Conservation (phyloP, 2,329 filamentous ascomycete genomes). For the Malbranchea cinnamomea region DNA sequence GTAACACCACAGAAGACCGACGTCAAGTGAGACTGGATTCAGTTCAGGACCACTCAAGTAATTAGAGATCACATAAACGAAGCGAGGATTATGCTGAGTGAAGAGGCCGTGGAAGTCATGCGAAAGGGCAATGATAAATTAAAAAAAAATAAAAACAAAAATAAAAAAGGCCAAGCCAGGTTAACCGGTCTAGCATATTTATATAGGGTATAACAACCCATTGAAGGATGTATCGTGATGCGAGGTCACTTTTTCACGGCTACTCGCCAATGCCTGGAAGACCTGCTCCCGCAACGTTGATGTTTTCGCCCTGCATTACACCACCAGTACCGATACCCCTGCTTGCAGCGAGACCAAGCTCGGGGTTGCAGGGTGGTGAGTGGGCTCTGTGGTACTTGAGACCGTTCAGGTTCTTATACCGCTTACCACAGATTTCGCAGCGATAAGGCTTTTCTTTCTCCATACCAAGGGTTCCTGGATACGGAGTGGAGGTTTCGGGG, state of each 20-base stretch:
- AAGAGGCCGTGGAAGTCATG: slow-evolving; percentile 11
- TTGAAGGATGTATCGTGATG: too few species aligned
- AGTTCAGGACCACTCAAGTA: too few species aligned
- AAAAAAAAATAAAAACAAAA: slow-evolving; percentile 8
- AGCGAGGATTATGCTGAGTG: slow-evolving; percentile 12
- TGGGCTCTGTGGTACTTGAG: slow-evolving; percentile 88
- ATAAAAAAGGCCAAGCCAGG: slow-evolving; percentile 7
- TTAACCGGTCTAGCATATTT: too few species aligned
- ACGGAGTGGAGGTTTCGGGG: slow-evolving; percentile 82
- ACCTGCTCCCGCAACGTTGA: slow-evolving; percentile 33
- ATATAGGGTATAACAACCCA: too few species aligned
- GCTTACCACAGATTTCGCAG: slow-evolving; percentile 91
- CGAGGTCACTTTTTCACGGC: too few species aligned
- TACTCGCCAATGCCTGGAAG: slow-evolving; percentile 33
- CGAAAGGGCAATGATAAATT: slow-evolving; percentile 6
- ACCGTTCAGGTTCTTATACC: slow-evolving; percentile 97
- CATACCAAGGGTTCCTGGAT: slow-evolving; percentile 96
- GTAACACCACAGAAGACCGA: too few species aligned
- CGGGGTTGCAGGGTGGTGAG: slow-evolving; percentile 79
- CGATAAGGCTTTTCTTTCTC: slow-evolving; percentile 99
- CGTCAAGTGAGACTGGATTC: too few species aligned
- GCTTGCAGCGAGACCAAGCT: slow-evolving; percentile 46
- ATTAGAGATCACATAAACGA: background rate
- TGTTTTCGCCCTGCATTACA: slow-evolving; percentile 32
- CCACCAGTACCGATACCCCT: slow-evolving; percentile 27